Evolutionary conservation across 1,139 yeast species (phyloP).

Genomic region (Scheffersomyces titani): DNA sequence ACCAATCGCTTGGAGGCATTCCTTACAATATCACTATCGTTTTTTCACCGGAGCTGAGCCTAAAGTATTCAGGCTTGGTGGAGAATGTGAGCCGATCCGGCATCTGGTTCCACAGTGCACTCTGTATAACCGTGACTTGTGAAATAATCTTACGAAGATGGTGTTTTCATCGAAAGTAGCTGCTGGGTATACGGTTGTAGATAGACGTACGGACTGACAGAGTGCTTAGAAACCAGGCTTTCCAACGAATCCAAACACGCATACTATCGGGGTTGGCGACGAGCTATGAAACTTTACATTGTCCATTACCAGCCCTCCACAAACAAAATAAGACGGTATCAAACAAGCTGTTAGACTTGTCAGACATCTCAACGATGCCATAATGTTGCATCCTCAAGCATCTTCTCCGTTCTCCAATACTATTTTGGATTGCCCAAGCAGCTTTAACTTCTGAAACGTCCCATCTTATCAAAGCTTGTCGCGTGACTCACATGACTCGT

Average conservation of each 20-base stretch:
- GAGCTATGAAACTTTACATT: too few species aligned
- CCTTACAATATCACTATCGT: neutral
- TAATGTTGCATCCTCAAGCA: neutral
- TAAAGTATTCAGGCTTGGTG: neutral
- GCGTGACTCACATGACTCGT: neutral
- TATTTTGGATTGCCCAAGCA: neutral
- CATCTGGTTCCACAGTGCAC: too few species aligned
- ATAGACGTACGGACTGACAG: neutral
- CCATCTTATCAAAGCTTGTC: neutral
- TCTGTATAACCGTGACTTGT: too few species aligned
- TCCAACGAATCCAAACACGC: neutral
- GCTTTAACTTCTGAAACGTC: neutral
- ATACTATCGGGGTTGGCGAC: neutral
- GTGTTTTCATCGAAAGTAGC: neutral
- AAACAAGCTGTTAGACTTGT: neutral
- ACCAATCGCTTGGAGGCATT: too few species aligned
- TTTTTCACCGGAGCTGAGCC: neutral
- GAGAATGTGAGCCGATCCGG: neutral
- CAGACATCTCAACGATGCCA: neutral
- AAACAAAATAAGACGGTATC: neutral
- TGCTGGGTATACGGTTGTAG: neutral
- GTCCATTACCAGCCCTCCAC: neutral
- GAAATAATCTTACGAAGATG: neutral
- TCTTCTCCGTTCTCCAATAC: neutral
- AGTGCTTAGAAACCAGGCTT: neutral